A percentile compares a stretch with the other conserved stretches of the same genome.
Conservation (phyloP, 768 basidiomycete genomes). For the Mycena floridula region DNA sequence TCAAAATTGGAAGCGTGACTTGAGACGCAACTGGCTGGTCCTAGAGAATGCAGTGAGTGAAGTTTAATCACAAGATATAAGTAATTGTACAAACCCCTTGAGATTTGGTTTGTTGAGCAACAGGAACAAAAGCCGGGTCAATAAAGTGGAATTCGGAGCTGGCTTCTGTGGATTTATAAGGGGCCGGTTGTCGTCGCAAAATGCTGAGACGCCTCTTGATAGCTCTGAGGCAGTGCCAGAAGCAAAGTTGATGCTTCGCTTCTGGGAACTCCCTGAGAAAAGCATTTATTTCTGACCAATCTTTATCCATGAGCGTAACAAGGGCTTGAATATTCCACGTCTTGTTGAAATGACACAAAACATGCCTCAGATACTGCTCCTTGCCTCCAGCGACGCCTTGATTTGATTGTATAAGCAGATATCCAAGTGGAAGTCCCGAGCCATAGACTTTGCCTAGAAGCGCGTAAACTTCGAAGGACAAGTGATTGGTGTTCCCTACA, state of each 20-base stretch:
- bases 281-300: slow-evolving; percentile 19
- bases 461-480: slow-evolving; percentile 24
- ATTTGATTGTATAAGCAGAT: slow-evolving; percentile 16
- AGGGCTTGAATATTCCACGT: slow-evolving; percentile 9
- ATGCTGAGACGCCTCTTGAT: slow-evolving; percentile 15
- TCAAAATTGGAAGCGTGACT: no score
- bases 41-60: background rate
- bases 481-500: slow-evolving; percentile 26
- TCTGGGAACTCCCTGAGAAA: slow-evolving; percentile 8
- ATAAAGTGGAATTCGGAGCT: slow-evolving; percentile 12
- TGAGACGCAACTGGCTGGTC: background rate
- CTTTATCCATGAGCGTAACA: slow-evolving; percentile 19
- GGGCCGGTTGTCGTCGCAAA: slow-evolving; percentile 9
- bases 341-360: slow-evolving; percentile 18
- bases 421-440: slow-evolving; percentile 26
- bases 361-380: slow-evolving; percentile 16
- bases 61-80: background rate
- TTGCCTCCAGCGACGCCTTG: slow-evolving; percentile 14
- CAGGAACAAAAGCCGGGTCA: slow-evolving; percentile 10
- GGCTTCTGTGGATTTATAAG: slow-evolving; percentile 13
- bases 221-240: slow-evolving; percentile 19
- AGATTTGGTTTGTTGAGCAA: background rate
- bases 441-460: slow-evolving; percentile 26
- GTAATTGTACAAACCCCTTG: background rate
- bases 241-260: slow-evolving; percentile 22